Evolutionary conservation across 2,329 filamentous ascomycete species (phyloP), one percentile per base, ranked within the genome.

Genomic region (Exophiala oligosperma): DNA sequence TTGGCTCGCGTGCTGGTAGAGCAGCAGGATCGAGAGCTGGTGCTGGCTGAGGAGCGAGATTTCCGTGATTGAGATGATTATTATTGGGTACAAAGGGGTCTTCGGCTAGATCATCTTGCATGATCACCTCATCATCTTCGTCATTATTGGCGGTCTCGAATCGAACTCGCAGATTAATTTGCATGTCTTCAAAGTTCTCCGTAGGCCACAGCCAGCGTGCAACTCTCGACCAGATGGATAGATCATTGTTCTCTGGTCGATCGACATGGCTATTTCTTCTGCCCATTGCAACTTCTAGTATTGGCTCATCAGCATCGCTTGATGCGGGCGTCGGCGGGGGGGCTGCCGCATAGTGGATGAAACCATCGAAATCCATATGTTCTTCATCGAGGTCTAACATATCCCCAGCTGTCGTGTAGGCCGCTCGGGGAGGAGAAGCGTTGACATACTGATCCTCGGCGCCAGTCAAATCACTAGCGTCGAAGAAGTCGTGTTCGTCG

Each of bases 51-150:
- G 49, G 49, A 23, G 21, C 54, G 23, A 38, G 48, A 28, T 26
- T 24, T 21, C 62, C 65, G 5, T 55, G 59, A 29, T 24, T 50
- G 38, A 67, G 64, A 17, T 47, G 50, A 46, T 67, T 76, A 59
- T 75, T 74, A 61, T 82, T 76, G 29, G 81, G 81, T 0, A 85
- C 81, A 64, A 87, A 85, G 1, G 82, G 84, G 12, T 80, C 80
- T 70, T 89, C 85, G 29, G 81, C 77, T 6, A 79, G 81, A 26
- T 85, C 73, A 57, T 87, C 80, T 59, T 84, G 77, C 23, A 86
- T 80, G 26, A 85, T 73, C 47, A 83, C 82, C 52, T 86, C 86
- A 62, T 86, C 85, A 53, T 86, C 79, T 11, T 49, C 53, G 23
- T 29, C 49, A 9, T 54, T 23, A 9, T 41, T 24, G 23, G 38